Conservation (phyloP, 2,329 filamentous ascomycete species). For the Xylariaceae sp. region DNA sequence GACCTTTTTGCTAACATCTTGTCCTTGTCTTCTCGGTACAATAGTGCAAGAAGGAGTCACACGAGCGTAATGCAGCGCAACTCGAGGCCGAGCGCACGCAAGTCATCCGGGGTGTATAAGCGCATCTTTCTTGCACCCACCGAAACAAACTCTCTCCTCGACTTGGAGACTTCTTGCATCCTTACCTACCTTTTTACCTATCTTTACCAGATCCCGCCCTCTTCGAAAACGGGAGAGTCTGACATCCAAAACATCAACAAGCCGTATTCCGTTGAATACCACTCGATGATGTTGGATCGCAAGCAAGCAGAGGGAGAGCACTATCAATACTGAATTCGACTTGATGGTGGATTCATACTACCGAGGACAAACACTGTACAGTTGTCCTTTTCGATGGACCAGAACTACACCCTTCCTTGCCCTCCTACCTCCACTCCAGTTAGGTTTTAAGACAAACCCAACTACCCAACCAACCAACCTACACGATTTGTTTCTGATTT, state of each 20-base stretch:
- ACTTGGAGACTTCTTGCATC: not conserved
- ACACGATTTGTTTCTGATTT: too few relatives aligned
- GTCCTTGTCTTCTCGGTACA: constrained; percentile 32
- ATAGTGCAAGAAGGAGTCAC: constrained; percentile 92
- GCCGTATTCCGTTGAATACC: too few relatives aligned
- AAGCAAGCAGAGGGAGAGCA: too few relatives aligned
- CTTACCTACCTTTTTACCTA: not conserved
- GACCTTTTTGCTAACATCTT: constrained; percentile 26
- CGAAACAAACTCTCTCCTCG: not conserved
- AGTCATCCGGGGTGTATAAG: constrained; percentile 84
- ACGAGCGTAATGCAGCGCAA: constrained; percentile 89
- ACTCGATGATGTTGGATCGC: too few relatives aligned
- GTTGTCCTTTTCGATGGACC: too few relatives aligned
- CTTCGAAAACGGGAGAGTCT: not conserved
- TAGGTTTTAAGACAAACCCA: too few relatives aligned
- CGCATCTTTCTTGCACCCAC: not conserved
- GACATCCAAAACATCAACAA: not conserved
- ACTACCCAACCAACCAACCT: too few relatives aligned
- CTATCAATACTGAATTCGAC: too few relatives aligned
- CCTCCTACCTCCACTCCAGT: too few relatives aligned
- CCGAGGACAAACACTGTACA: too few relatives aligned
- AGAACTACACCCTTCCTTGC: too few relatives aligned
- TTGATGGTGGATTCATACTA: too few relatives aligned
- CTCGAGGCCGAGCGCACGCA: constrained; percentile 89
- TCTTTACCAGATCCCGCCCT: not conserved